These are phyloP conservation scores for carrot (Daucus carota) DNA, from an alignment of 129 eudicot species.

Conservation along the genomic window DH1_v3.0 NC_030383.2:54870001-54870500, in stretches of 20 bases:
- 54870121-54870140: background rate
- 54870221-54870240: background rate
- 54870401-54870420: background rate
- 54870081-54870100: background rate
- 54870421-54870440: background rate
- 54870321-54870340: conserved; percentile 82
- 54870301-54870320: conserved; percentile 77
- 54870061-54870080: background rate
- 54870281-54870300: conserved; percentile 70
- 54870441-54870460: background rate
- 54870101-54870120: background rate
- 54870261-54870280: conserved; percentile 39
- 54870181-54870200: background rate
- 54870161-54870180: background rate
- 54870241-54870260: background rate
- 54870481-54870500: conserved; percentile 75
- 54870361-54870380: conserved; percentile 13
- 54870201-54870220: background rate
- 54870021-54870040: background rate
- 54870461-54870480: background rate
- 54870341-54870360: conserved; percentile 94
- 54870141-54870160: background rate
- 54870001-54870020: background rate
- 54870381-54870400: background rate
- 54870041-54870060: background rate